Evolutionary conservation across 2,329 filamentous ascomycete species (phyloP).

Genomic region (Cadophora malorum): DNA sequence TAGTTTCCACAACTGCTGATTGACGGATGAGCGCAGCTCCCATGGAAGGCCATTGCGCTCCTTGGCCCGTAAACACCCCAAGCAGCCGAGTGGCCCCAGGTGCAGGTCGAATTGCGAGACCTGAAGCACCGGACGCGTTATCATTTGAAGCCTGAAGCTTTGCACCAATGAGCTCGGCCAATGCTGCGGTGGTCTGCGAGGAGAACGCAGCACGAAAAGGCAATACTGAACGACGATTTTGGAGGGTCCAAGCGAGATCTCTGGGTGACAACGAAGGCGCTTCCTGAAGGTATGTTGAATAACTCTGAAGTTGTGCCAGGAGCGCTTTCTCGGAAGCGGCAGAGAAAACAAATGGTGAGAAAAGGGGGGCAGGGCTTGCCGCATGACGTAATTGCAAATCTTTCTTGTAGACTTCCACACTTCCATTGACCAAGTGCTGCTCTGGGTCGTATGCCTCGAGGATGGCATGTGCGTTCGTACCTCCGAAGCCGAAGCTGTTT

Average conservation of each 20-base stretch:
- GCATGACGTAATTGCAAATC: background rate
- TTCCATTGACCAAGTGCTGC: slow-evolving; percentile 3
- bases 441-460: slow-evolving; percentile 48
- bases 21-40: slow-evolving; percentile 29
- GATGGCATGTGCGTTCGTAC: slow-evolving; percentile 55
- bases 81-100: slow-evolving; percentile 5
- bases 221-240: slow-evolving; percentile 19
- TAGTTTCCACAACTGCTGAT: slow-evolving; percentile 17
- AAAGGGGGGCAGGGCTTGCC: background rate
- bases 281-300: background rate
- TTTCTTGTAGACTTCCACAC: background rate
- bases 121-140: background rate
- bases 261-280: background rate
- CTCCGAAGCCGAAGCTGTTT: slow-evolving; percentile 54
- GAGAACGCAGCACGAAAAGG: slow-evolving; percentile 19
- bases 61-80: slow-evolving; percentile 36
- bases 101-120: slow-evolving; percentile 10
- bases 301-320: background rate
- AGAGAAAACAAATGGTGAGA: slow-evolving; percentile 32
- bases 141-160: slow-evolving; percentile 18
- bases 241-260: slow-evolving; percentile 22
- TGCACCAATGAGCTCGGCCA: slow-evolving; percentile 9
- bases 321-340: slow-evolving; percentile 29
- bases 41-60: slow-evolving; percentile 37
- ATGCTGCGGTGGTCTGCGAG: slow-evolving; percentile 6